Conservation (phyloP, 768 basidiomycete species). For the Naganishia kalamii region DNA sequence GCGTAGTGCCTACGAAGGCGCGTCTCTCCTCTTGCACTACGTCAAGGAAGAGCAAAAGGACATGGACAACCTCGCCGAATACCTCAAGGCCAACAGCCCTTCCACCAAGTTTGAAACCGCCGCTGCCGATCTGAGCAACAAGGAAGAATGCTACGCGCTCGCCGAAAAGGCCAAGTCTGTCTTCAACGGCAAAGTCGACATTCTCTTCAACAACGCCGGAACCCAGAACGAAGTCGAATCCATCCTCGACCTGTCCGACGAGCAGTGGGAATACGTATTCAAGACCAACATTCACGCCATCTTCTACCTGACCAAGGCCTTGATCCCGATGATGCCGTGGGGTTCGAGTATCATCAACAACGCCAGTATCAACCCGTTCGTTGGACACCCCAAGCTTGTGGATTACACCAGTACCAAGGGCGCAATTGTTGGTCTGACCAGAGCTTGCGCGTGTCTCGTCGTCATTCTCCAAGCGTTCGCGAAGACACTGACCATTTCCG, state of each 20-base stretch:
- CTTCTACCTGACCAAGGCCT: conserved; percentile 56
- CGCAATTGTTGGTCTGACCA: conserved; percentile 47
- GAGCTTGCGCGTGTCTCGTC: conserved; percentile 53
- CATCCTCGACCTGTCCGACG: conserved; percentile 36
- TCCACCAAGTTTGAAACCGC: conserved; percentile 47
- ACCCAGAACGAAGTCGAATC: conserved; percentile 50
- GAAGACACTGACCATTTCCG: conserved; percentile 44
- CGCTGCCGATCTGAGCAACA: conserved; percentile 49
- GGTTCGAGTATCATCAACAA: conserved; percentile 61
- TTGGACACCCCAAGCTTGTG: conserved; percentile 45
- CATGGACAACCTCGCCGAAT: conserved; percentile 44
- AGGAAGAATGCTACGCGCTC: conserved; percentile 48
- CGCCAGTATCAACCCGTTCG: conserved; percentile 46
- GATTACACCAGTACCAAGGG: conserved; percentile 59
- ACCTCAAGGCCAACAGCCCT: conserved; percentile 50
- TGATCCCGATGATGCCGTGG: conserved; percentile 58
- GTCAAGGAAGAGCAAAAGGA: conserved; percentile 58
- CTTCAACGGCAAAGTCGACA: conserved; percentile 48
- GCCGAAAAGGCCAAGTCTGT: conserved; percentile 49
- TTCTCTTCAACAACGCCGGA: conserved; percentile 59
- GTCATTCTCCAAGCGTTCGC: conserved; percentile 14
- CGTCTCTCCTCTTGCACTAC: conserved; percentile 49
- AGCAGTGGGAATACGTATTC: conserved; percentile 23
- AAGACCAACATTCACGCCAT: conserved; percentile 54
- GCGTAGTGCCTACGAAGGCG: conserved; percentile 49